Conservation (phyloP, 805 yeast genomes). For the Isabelozyma heimii region DNA sequence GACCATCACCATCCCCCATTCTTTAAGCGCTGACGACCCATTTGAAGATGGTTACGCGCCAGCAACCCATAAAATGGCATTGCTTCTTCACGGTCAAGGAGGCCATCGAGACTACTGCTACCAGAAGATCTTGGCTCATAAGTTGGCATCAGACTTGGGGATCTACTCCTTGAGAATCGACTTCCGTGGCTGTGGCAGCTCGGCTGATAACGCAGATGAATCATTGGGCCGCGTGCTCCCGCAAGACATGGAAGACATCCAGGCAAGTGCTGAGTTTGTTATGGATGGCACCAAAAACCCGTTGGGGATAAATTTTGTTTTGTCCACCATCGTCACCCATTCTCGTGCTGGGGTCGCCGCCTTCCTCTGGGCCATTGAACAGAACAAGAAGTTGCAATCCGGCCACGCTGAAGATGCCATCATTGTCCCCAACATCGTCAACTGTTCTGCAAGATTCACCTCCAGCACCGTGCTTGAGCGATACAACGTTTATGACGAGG, state of each 20-base stretch:
- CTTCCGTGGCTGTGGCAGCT: conserved; percentile 82
- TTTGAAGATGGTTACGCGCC: conserved; percentile 29
- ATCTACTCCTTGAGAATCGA: conserved; percentile 72
- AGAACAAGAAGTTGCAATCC: conserved; percentile 31
- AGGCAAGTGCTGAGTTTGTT: conserved; percentile 30
- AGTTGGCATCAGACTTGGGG: conserved; percentile 58
- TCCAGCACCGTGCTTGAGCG: conserved; percentile 46
- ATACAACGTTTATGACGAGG: conserved; percentile 21
- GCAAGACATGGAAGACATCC: conserved; percentile 71
- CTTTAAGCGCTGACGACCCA: conserved; percentile 20
- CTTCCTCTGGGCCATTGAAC: conserved; percentile 64
- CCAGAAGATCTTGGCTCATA: conserved; percentile 59
- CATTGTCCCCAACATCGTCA: conserved; percentile 63
- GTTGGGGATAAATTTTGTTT: conserved; percentile 39
- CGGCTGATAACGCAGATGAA: conserved; percentile 47
- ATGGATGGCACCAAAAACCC: conserved; percentile 27
- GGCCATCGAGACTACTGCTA: conserved; percentile 83
- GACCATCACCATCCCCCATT: conserved; percentile 37
- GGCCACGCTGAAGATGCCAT: conserved; percentile 27
- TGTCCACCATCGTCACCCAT: conserved; percentile 68
- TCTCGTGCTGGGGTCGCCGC: conserved; percentile 78
- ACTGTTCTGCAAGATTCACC: conserved; percentile 69
- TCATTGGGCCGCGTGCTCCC: conserved; percentile 52
- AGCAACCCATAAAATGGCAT: conserved; percentile 49
- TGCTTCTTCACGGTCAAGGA: conserved; percentile 79